A percentile compares a stretch with the other conserved stretches of the same genome.
These are phyloP conservation scores for Podospora appendiculata DNA, from an alignment of 495 filamentous ascomycete genomes.

Conservation along the genomic window DNA sequence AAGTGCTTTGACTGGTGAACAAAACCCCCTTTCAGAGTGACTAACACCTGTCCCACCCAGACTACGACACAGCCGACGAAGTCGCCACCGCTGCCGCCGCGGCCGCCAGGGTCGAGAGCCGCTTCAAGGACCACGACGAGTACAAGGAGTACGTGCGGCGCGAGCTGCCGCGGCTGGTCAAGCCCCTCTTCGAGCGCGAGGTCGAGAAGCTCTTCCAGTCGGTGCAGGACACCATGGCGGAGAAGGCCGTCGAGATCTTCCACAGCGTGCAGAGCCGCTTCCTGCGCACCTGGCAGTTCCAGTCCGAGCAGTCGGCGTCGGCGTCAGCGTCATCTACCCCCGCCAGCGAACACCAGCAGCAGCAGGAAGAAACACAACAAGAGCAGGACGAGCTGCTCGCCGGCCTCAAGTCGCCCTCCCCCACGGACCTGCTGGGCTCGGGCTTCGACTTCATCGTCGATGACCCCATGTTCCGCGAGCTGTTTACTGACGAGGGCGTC, in stretches of 20 bases:
- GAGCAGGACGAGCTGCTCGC: too few relatives aligned
- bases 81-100: not conserved
- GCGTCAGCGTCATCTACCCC: not conserved
- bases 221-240: slow-evolving; percentile 8
- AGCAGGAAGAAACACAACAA: not conserved
- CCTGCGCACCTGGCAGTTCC: slow-evolving; percentile 12
- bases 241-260: slow-evolving; percentile 12
- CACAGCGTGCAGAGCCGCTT: slow-evolving; percentile 9
- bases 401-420: too few relatives aligned
- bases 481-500: not conserved
- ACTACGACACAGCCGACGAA: not conserved
- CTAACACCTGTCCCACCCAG: not conserved
- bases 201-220: slow-evolving; percentile 14
- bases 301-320: slow-evolving; percentile 5
- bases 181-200: slow-evolving; percentile 13
- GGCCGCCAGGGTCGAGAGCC: too few relatives aligned
- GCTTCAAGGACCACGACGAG: slow-evolving; percentile 9
- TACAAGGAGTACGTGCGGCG: slow-evolving; percentile 9
- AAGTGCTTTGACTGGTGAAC: too few relatives aligned
- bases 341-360: not conserved
- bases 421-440: too few relatives aligned
- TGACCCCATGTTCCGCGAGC: not conserved
- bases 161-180: slow-evolving; percentile 12
- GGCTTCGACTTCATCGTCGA: not conserved
- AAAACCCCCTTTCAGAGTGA: too few relatives aligned